These are phyloP conservation scores for Lentinula lateritia DNA, from an alignment of 768 basidiomycete genomes.

Conservation along the genomic window DNA sequence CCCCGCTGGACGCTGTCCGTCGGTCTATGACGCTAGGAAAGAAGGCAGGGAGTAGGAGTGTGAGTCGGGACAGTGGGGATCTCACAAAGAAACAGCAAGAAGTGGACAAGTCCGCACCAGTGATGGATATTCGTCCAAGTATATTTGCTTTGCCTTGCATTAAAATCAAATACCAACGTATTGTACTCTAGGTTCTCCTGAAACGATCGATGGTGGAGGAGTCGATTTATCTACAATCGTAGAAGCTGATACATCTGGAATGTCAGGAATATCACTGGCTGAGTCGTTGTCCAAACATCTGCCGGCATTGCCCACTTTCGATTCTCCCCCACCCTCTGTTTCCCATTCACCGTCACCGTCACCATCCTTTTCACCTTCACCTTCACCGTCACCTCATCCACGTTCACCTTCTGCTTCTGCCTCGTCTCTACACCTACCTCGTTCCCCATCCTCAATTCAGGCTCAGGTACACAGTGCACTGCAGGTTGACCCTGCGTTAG, in stretches of 20 bases:
- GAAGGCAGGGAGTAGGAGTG: background rate
- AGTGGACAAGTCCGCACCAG: background rate
- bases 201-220: background rate
- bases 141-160: background rate
- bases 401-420: background rate
- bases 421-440: background rate
- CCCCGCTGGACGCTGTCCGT: background rate
- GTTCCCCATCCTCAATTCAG: background rate
- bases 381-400: background rate
- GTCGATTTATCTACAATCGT: conserved; percentile 4
- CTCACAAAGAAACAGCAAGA: background rate
- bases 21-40: background rate
- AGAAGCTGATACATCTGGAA: conserved; percentile 5
- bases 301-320: background rate
- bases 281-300: conserved; percentile 2
- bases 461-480: background rate
- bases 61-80: background rate
- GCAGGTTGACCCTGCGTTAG: conserved; percentile 1
- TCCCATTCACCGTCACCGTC: background rate
- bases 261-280: background rate
- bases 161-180: background rate
- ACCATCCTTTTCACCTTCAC: background rate
- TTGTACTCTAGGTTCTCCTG: background rate
- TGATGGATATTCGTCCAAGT: background rate
- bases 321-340: background rate